phyloP scores from a whole-genome alignment of 2,329 filamentous ascomycete species.

The Colletotrichum sidae region DNA sequence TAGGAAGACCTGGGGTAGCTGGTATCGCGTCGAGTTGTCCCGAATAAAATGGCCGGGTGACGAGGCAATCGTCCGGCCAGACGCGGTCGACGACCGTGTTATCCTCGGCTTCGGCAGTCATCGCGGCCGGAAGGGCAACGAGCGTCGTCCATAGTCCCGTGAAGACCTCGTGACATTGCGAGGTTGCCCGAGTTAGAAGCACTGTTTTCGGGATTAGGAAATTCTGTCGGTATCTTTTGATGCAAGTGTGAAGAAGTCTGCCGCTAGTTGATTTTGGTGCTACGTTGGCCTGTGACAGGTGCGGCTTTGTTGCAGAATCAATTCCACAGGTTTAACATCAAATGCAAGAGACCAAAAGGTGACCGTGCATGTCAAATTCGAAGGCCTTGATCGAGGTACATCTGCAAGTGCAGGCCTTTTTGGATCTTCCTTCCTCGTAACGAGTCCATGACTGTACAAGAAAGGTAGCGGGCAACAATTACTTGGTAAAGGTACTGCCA shows the following conservation, averaged over 20 bases:
- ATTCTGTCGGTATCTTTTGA: conserved; percentile 10
- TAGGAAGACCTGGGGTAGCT: conserved; percentile 21
- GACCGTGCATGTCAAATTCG: too few relatives aligned
- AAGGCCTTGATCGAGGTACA: too few relatives aligned
- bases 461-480: too few relatives aligned
- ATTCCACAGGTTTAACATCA: too few relatives aligned
- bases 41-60: conserved; percentile 16
- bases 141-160: conserved; percentile 16
- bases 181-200: conserved; percentile 22
- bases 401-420: too few relatives aligned
- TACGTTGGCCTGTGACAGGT: conserved; percentile 10
- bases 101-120: conserved; percentile 37
- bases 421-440: too few relatives aligned
- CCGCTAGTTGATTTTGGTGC: conserved; percentile 11
- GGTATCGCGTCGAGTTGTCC: conserved; percentile 35
- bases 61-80: conserved; percentile 20
- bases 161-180: conserved; percentile 32
- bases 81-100: conserved; percentile 33
- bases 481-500: too few relatives aligned
- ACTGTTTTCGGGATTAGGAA: conserved; percentile 14
- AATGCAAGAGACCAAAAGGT: too few relatives aligned
- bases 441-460: too few relatives aligned
- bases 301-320: conserved; percentile 6
- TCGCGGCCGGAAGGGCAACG: conserved; percentile 11
- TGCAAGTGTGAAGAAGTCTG: background rate